These are phyloP conservation scores for Penicillium ochrochloron DNA, from an alignment of 495 filamentous ascomycete genomes.

Conservation along the genomic window DNA sequence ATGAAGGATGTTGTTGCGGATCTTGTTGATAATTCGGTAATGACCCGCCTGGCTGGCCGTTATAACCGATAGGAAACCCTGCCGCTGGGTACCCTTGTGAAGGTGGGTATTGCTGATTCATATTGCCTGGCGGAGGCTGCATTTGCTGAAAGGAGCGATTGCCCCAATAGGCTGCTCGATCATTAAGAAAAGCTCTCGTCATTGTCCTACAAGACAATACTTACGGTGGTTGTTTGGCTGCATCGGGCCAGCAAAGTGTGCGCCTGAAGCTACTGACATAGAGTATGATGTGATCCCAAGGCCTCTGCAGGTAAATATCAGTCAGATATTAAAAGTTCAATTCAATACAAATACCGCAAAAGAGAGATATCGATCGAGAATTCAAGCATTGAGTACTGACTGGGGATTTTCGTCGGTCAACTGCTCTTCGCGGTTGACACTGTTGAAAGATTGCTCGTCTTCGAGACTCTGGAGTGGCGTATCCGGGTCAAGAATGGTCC, in stretches of 20 bases:
- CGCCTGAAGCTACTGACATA: slow-evolving; percentile 36
- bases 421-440: slow-evolving; percentile 15
- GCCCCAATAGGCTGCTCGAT: slow-evolving; percentile 29
- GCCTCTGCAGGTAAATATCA: slow-evolving; percentile 15
- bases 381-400: slow-evolving; percentile 13
- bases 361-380: not conserved
- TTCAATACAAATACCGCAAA: not conserved
- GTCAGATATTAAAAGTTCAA: not conserved
- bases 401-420: slow-evolving; percentile 11
- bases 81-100: slow-evolving; percentile 28
- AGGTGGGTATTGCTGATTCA: slow-evolving; percentile 25
- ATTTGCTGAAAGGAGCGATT: slow-evolving; percentile 30
- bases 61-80: slow-evolving; percentile 26
- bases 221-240: slow-evolving; percentile 34
- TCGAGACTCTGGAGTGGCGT: slow-evolving; percentile 16
- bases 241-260: slow-evolving; percentile 34
- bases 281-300: slow-evolving; percentile 31
- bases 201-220: not conserved
- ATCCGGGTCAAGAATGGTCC: slow-evolving; percentile 15
- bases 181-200: slow-evolving; percentile 13
- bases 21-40: slow-evolving; percentile 25
- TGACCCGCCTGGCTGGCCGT: slow-evolving; percentile 14
- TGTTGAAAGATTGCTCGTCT: slow-evolving; percentile 16
- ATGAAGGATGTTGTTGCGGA: slow-evolving; percentile 20
- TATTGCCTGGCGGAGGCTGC: slow-evolving; percentile 24